These are phyloP conservation scores for Theobroma grandiflorum DNA, from an alignment of 441 rosid genomes.

Conservation along the genomic window DNA sequence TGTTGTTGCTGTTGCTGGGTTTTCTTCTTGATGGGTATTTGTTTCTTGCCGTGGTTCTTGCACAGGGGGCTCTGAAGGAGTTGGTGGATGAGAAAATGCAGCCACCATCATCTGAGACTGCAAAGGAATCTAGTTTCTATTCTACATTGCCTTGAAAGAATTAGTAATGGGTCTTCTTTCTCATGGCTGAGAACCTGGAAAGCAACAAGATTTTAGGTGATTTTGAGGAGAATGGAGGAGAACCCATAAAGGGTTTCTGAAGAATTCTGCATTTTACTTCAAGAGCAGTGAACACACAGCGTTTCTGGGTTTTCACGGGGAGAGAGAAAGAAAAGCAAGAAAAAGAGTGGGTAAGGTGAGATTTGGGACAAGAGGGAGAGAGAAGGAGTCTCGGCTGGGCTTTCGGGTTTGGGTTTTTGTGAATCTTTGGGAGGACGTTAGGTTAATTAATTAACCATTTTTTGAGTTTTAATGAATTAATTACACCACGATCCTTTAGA, in stretches of 20 bases:
- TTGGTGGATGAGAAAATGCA: constrained; percentile 62
- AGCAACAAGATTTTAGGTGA: constrained; percentile 7
- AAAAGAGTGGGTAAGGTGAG: constrained; percentile 37
- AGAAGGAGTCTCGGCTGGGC: constrained; percentile 34
- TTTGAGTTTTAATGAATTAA: background rate
- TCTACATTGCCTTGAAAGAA: constrained; percentile 51
- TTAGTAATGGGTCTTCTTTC: background rate
- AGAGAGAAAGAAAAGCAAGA: constrained; percentile 24
- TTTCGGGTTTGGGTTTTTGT: constrained; percentile 44
- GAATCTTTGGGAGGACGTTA: constrained; percentile 41
- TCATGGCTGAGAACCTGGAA: constrained; percentile 34
- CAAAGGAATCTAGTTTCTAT: constrained; percentile 27
- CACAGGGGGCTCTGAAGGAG: constrained; percentile 36
- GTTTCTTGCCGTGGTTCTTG: constrained; percentile 11
- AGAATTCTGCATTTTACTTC: constrained; percentile 33
- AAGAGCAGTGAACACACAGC: constrained; percentile 15
- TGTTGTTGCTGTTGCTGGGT: constrained; percentile 26
- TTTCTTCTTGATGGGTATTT: constrained; percentile 24
- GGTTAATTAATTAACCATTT: constrained; percentile 15
- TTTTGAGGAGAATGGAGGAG: background rate
- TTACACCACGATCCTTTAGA: too few species aligned
- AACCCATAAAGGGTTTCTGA: constrained; percentile 8
- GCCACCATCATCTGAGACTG: constrained; percentile 58
- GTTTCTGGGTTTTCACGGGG: constrained; percentile 26
- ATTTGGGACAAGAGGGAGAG: constrained; percentile 38